Evolutionary conservation across 306 rosid genomes (phyloP).

Genomic region (Quercus glauca): DNA sequence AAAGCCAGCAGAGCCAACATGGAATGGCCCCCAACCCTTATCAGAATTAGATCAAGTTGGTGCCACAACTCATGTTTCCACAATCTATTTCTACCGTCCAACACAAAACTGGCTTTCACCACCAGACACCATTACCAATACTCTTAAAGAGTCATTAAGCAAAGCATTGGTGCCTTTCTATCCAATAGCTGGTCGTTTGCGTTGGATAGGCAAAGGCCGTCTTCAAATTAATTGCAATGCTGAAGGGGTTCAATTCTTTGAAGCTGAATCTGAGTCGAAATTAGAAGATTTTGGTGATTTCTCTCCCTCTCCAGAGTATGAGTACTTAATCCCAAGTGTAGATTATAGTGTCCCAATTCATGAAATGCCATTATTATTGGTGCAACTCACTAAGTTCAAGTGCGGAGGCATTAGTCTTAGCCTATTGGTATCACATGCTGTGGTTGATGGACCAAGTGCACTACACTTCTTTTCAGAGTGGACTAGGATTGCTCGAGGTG

Average conservation of each 20-base stretch:
- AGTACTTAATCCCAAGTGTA: slow-evolving; percentile 21
- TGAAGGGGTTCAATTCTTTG: slow-evolving; percentile 38
- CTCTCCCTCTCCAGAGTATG: slow-evolving; percentile 19
- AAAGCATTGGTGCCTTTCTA: slow-evolving; percentile 54
- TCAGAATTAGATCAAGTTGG: slow-evolving; percentile 63
- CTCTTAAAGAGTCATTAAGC: slow-evolving; percentile 43
- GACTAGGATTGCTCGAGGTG: slow-evolving; percentile 48
- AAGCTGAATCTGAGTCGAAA: slow-evolving; percentile 37
- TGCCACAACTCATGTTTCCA: slow-evolving; percentile 39
- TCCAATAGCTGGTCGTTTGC: slow-evolving; percentile 58
- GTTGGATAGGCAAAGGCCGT: slow-evolving; percentile 39
- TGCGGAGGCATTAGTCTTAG: slow-evolving; percentile 53
- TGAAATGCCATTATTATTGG: slow-evolving; percentile 39
- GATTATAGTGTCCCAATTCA: slow-evolving; percentile 48
- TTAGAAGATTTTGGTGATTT: slow-evolving; percentile 38
- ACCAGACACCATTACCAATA: slow-evolving; percentile 14
- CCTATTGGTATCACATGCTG: slow-evolving; percentile 34
- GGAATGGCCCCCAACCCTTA: slow-evolving; percentile 32
- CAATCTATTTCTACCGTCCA: slow-evolving; percentile 45
- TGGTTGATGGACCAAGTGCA: slow-evolving; percentile 49
- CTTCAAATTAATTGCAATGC: slow-evolving; percentile 56
- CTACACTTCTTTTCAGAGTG: slow-evolving; percentile 47
- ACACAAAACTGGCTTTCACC: slow-evolving; percentile 9
- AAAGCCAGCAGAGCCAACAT: slow-evolving; percentile 38
- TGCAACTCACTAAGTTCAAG: slow-evolving; percentile 48